Percentiles rank a stretch among this genome's conserved stretches.
Conservation (phyloP, 2,329 filamentous ascomycete species). For the Macrophomina phaseolina region DNA sequence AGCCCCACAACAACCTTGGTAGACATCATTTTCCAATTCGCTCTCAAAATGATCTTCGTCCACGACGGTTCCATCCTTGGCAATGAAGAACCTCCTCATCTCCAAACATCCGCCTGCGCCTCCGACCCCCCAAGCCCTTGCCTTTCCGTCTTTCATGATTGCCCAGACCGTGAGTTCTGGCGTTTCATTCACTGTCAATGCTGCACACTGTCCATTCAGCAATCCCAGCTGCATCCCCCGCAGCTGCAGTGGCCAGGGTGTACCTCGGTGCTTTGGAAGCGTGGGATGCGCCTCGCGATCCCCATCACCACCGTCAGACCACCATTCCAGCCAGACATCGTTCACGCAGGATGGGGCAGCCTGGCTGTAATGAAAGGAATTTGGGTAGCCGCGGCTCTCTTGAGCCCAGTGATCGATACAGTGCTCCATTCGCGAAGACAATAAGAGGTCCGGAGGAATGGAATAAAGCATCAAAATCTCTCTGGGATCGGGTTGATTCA, state of each 20-base stretch:
- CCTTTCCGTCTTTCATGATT: slow-evolving; percentile 53
- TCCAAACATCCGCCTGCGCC: slow-evolving; percentile 30
- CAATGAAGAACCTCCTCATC: slow-evolving; percentile 31
- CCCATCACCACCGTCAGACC: slow-evolving; percentile 13
- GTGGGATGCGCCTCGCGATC: slow-evolving; percentile 30
- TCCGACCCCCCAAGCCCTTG: slow-evolving; percentile 55
- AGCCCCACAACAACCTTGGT: background rate
- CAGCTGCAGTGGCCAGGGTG: slow-evolving; percentile 57
- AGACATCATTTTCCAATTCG: background rate
- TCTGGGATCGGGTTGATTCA: slow-evolving; percentile 28
- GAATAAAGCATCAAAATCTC: slow-evolving; percentile 14
- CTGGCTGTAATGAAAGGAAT: background rate
- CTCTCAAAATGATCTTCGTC: slow-evolving; percentile 1
- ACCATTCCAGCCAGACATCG: slow-evolving; percentile 29
- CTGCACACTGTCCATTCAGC: slow-evolving; percentile 52
- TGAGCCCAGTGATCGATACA: slow-evolving; percentile 29
- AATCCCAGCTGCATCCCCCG: slow-evolving; percentile 57
- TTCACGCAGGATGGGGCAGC: background rate
- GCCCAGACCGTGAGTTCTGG: slow-evolving; percentile 59
- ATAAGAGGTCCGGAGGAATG: slow-evolving; percentile 59
- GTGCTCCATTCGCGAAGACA: slow-evolving; percentile 39
- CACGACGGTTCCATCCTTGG: slow-evolving; percentile 37
- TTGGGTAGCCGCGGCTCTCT: background rate
- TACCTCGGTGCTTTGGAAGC: slow-evolving; percentile 1
- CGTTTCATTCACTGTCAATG: slow-evolving; percentile 56